Evolutionary conservation across 2,329 filamentous ascomycete genomes (phyloP).

Genomic region (Colletotrichum cuscutae): DNA sequence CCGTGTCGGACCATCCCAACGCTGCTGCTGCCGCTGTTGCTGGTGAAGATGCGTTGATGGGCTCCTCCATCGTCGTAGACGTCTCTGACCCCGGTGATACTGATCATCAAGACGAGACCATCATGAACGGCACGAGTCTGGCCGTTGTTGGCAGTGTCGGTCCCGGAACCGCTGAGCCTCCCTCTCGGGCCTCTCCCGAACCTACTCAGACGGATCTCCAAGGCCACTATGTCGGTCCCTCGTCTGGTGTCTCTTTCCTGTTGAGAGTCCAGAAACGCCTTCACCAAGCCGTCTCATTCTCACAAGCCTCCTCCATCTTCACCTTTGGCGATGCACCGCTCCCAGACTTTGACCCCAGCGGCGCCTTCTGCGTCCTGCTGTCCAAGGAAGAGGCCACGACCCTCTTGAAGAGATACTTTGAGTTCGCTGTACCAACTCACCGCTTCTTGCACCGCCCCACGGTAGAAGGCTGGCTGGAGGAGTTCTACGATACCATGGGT

Average conservation of each 20-base stretch:
- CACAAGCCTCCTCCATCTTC: conserved; percentile 54
- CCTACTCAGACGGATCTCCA: conserved; percentile 44
- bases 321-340: conserved; percentile 63
- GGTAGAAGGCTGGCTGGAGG: conserved; percentile 57
- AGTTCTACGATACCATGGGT: conserved; percentile 51
- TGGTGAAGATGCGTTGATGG: conserved; percentile 11
- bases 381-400: conserved; percentile 47
- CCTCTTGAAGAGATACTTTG: conserved; percentile 63
- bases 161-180: conserved; percentile 49
- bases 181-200: conserved; percentile 54
- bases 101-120: conserved; percentile 5
- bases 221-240: conserved; percentile 46
- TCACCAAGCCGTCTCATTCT: conserved; percentile 38
- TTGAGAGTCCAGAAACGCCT: conserved; percentile 44
- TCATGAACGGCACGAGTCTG: conserved; percentile 18
- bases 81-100: conserved; percentile 9
- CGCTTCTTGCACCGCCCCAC: conserved; percentile 64
- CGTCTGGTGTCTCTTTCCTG: conserved; percentile 44
- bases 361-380: conserved; percentile 50
- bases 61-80: conserved; percentile 1
- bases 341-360: conserved; percentile 46
- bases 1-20: not conserved
- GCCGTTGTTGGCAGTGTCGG: not conserved
- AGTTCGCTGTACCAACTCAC: conserved; percentile 66
- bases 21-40: not conserved